Evolutionary conservation across 257 asterid genomes (phyloP).

Genomic region (Scutellaria barbata): DNA sequence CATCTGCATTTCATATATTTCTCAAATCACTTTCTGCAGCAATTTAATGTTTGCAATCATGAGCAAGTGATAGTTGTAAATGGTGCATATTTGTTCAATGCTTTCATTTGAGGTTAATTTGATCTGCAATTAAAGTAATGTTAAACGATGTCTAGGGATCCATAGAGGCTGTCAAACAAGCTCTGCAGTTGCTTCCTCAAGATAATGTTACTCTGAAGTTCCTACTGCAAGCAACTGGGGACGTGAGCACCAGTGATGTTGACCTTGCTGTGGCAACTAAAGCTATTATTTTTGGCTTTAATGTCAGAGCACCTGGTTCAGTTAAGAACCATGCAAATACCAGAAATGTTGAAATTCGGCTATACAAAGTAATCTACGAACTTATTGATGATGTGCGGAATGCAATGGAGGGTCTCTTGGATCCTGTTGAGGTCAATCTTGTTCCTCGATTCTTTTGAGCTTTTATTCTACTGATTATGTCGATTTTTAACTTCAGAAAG

Average conservation of each 20-base stretch:
- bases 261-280: constrained; percentile 93
- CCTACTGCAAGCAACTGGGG: constrained; percentile 88
- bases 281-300: constrained; percentile 87
- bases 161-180: constrained; percentile 85
- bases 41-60: background rate
- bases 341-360: constrained; percentile 73
- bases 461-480: background rate
- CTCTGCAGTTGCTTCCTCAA: constrained; percentile 93
- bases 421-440: constrained; percentile 72
- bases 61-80: background rate
- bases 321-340: constrained; percentile 75
- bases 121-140: constrained; percentile 20
- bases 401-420: constrained; percentile 97
- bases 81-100: background rate
- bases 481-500: constrained; percentile 3
- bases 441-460: constrained; percentile 17
- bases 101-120: background rate
- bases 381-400: constrained; percentile 86
- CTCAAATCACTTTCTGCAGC: background rate
- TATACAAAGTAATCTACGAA: constrained; percentile 83
- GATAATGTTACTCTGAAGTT: constrained; percentile 88
- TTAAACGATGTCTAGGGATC: constrained; percentile 65
- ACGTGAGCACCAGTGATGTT: constrained; percentile 80
- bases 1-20: background rate
- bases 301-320: constrained; percentile 76